Conservation (phyloP, 306 rosid genomes). For the Elaeagnus macrophylla region DNA sequence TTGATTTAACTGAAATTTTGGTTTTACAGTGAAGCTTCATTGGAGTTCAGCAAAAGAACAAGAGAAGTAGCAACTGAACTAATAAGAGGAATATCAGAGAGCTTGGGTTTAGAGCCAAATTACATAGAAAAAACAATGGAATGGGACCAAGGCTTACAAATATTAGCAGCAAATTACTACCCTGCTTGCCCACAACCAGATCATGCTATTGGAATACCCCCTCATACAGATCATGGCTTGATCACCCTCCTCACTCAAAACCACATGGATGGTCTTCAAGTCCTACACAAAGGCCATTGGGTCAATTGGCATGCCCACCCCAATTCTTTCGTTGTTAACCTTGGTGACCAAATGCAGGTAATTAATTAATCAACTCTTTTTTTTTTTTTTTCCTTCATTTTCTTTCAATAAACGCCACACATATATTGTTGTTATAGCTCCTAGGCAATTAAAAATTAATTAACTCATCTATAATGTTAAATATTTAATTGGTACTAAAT, state of each 20-base stretch:
- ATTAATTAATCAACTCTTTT: too few relatives aligned
- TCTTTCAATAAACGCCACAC: too few relatives aligned
- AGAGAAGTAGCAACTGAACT: conserved; percentile 24
- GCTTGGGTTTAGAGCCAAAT: background rate
- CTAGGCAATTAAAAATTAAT: too few relatives aligned
- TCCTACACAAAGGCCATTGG: conserved; percentile 12
- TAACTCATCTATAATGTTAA: too few relatives aligned
- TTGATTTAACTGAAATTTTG: too few relatives aligned
- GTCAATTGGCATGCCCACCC: background rate
- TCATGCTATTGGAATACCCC: background rate
- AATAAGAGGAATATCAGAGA: conserved; percentile 9
- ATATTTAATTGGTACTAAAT: too few relatives aligned
- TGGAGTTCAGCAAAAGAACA: conserved; percentile 31
- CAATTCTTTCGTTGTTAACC: background rate
- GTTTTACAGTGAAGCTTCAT: conserved; percentile 23
- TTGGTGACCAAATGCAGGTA: conserved; percentile 1
- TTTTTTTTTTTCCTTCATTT: too few relatives aligned
- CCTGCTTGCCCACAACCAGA: background rate
- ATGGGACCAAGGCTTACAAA: background rate
- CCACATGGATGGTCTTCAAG: conserved; percentile 4
- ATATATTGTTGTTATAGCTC: too few relatives aligned
- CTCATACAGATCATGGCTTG: conserved; percentile 2
- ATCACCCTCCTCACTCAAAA: background rate
- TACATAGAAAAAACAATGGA: background rate
- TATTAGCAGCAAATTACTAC: background rate